These are phyloP conservation scores for Alternaria sp. DNA, from an alignment of 2,329 filamentous ascomycete species.

Conservation along the genomic window DNA sequence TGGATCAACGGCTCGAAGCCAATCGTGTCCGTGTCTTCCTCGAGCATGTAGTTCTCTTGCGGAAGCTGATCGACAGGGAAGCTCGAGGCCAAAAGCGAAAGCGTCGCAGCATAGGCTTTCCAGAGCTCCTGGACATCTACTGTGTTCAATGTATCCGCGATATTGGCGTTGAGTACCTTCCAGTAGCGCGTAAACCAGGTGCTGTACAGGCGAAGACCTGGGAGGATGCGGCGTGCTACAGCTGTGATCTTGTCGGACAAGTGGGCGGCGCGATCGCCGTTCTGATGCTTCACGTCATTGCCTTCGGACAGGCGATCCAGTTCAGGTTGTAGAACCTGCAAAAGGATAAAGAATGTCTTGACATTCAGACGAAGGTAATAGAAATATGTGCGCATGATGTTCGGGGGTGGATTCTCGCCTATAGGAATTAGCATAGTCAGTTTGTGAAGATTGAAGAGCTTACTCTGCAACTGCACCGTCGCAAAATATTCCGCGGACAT, in stretches of 20 bases:
- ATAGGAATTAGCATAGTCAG: constrained; percentile 17
- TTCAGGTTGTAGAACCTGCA: constrained; percentile 74
- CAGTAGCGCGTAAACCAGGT: constrained; percentile 70
- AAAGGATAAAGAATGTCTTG: constrained; percentile 75
- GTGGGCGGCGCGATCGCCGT: constrained; percentile 43
- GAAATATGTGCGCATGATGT: constrained; percentile 54
- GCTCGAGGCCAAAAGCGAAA: constrained; percentile 66
- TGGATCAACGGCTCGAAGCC: constrained; percentile 69
- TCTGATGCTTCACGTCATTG: constrained; percentile 56
- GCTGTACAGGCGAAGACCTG: constrained; percentile 72
- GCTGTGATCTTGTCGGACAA: constrained; percentile 63
- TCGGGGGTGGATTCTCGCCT: constrained; percentile 43
- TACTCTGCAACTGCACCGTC: constrained; percentile 66
- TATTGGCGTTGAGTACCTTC: constrained; percentile 62
- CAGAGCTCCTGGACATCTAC: constrained; percentile 69
- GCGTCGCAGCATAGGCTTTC: constrained; percentile 69
- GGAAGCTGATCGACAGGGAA: constrained; percentile 67
- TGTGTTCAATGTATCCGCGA: constrained; percentile 62
- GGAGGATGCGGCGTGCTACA: constrained; percentile 68
- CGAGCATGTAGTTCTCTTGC: constrained; percentile 68
- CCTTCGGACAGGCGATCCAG: constrained; percentile 65
- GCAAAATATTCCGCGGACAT: constrained; percentile 83
- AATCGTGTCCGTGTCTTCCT: constrained; percentile 72
- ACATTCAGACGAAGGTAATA: constrained; percentile 81
- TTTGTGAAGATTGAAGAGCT: constrained; percentile 28